These are phyloP conservation scores for Nicotiana tomentosiformis DNA, from an alignment of 257 asterid species.

Conservation along the genomic window DNA sequence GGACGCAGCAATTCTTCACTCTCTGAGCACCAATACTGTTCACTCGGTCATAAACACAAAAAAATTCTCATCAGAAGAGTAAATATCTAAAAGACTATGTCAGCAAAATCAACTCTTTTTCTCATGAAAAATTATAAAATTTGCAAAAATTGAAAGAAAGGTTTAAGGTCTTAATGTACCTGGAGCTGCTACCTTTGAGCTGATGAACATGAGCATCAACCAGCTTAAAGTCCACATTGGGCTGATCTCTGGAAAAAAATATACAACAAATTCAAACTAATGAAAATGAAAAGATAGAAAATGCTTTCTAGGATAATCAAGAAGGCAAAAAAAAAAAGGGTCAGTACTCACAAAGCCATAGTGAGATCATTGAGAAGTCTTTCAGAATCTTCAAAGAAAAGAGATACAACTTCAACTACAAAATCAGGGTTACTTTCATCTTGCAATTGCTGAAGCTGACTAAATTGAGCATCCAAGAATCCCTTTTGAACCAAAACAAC, in stretches of 20 bases:
- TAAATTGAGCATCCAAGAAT: conserved; percentile 71
- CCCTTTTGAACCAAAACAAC: conserved; percentile 39
- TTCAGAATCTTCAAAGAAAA: conserved; percentile 79
- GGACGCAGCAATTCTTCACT: conserved; percentile 55
- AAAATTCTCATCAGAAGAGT: not conserved
- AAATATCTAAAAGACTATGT: not conserved
- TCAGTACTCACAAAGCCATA: conserved; percentile 43
- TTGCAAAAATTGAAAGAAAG: not conserved
- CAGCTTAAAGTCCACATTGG: conserved; percentile 61
- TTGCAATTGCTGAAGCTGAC: conserved; percentile 74
- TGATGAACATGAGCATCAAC: conserved; percentile 88
- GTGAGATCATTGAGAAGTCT: conserved; percentile 71
- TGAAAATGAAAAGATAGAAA: not conserved
- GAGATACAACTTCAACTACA: conserved; percentile 72
- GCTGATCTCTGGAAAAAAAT: conserved; percentile 44
- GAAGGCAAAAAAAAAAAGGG: conserved; percentile 10
- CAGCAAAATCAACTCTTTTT: not conserved
- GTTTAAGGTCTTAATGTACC: conserved; percentile 28
- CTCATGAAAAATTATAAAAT: conserved; percentile 10
- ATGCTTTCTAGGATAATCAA: not conserved
- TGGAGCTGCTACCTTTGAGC: conserved; percentile 90
- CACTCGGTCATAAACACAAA: not conserved
- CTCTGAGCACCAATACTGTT: conserved; percentile 82
- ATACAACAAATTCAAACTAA: not conserved
- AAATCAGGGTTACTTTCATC: conserved; percentile 87